These are phyloP conservation scores for Neocatenulostroma microsporum DNA, from an alignment of 2,329 filamentous ascomycete species.

Conservation along the genomic window DNA sequence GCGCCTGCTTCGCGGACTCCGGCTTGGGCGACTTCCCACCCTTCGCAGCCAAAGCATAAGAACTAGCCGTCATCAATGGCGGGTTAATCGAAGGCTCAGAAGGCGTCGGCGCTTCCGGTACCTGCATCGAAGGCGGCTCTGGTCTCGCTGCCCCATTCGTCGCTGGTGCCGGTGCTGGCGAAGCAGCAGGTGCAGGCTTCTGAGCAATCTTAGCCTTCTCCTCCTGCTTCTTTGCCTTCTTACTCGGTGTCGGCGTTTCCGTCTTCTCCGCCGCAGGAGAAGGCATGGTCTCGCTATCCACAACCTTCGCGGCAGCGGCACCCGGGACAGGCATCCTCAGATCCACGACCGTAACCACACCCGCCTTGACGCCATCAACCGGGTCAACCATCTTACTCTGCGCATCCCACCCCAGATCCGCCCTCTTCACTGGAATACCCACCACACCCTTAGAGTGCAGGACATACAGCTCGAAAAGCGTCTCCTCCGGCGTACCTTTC, in stretches of 20 bases:
- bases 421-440: constrained; percentile 74
- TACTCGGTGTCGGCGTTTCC: constrained; percentile 8
- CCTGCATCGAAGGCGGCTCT: constrained; percentile 15
- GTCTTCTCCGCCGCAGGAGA: constrained; percentile 8
- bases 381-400: constrained; percentile 80
- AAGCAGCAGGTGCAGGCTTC: constrained; percentile 14
- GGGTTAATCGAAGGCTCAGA: constrained; percentile 21
- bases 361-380: constrained; percentile 66
- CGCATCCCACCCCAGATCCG: constrained; percentile 82
- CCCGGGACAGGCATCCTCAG: constrained; percentile 36
- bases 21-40: constrained; percentile 12
- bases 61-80: constrained; percentile 28
- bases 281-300: constrained; percentile 14
- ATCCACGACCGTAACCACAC: constrained; percentile 66
- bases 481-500: constrained; percentile 54
- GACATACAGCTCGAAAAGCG: constrained; percentile 87
- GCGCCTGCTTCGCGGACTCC: constrained; percentile 10
- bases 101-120: constrained; percentile 16
- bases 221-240: constrained; percentile 15
- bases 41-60: constrained; percentile 38
- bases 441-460: constrained; percentile 98
- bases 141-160: constrained; percentile 13
- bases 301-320: constrained; percentile 11
- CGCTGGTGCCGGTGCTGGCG: constrained; percentile 12
- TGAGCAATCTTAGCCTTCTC: constrained; percentile 17